These are phyloP conservation scores for Rhizopus sp. DNA, from an alignment of 371 early-diverging fungal genomes.

Conservation along the genomic window DNA sequence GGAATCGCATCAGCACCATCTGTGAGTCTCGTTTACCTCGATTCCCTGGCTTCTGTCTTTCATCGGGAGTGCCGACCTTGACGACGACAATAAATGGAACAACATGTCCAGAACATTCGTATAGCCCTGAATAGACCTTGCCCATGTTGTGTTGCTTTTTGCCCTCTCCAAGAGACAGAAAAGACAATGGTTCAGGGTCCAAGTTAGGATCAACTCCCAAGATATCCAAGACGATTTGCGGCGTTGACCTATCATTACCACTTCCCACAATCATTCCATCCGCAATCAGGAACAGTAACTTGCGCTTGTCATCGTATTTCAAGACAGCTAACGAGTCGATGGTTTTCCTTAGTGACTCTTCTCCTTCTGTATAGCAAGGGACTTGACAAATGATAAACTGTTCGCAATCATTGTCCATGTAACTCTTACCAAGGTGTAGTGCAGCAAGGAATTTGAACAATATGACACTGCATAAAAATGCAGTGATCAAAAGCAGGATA, in stretches of 20 bases:
- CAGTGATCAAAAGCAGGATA: slow-evolving; percentile 77
- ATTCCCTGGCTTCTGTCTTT: slow-evolving; percentile 80
- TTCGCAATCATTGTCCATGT: slow-evolving; percentile 76
- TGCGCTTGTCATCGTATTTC: slow-evolving; percentile 93
- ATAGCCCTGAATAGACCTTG: slow-evolving; percentile 97
- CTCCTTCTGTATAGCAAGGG: slow-evolving; percentile 99
- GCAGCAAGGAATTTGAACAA: slow-evolving; percentile 94
- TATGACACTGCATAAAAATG: slow-evolving; percentile 82
- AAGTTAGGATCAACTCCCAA: slow-evolving; percentile 82
- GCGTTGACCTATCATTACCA: slow-evolving; percentile 97
- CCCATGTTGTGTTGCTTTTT: slow-evolving; percentile 92
- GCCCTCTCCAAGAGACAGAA: slow-evolving; percentile 90
- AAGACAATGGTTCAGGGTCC: slow-evolving; percentile 89
- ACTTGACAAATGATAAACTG: slow-evolving; percentile 90
- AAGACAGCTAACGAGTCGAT: slow-evolving; percentile 91
- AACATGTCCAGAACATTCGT: slow-evolving; percentile 84
- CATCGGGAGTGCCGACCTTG: slow-evolving; percentile 87
- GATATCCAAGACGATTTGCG: slow-evolving; percentile 94
- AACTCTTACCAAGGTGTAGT: slow-evolving; percentile 72
- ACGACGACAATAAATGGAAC: slow-evolving; percentile 96
- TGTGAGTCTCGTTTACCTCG: slow-evolving; percentile 91
- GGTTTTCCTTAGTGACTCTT: slow-evolving; percentile 91
- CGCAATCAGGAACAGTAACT: slow-evolving; percentile 89
- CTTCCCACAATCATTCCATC: slow-evolving; percentile 95
- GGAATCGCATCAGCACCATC: slow-evolving; percentile 81